Evolutionary conservation across 352 stramenopile species (phyloP), one percentile per base, ranked within the genome.

Genomic region (Bremia lactucae): DNA sequence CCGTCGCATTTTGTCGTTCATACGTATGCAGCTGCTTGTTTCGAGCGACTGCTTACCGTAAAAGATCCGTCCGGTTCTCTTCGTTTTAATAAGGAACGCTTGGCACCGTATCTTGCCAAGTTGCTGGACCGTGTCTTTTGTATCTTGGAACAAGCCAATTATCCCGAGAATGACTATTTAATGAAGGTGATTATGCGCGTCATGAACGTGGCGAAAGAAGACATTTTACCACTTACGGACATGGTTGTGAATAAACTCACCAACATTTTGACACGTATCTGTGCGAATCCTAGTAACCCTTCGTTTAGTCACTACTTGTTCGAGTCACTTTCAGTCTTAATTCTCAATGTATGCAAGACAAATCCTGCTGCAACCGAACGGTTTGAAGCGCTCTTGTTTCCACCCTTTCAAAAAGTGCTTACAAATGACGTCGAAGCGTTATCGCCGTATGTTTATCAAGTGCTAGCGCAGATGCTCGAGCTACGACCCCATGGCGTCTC

Each of bases 231-330:
- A 15, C 55, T 97, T 10, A 94, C 91, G 6, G 75, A 90, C 47
- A 77, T 96, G 46, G 87, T 98, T n/a, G 83, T 99, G 11, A 78
- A 87, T 47, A 96, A 97, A 42, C 68, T 98, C 33, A 97, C 90
- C 7, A 76, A 41, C 28, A 85, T 97, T 14, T 55, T 99, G 36
- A 96, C 74, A 38, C 65, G 68, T 11, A 96, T 99, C 13, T 98
- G 93, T 44, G 95, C 94, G 26, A 99, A 99, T 70, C 96, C 96
- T 19, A 95, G 90, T 45, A 98, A 99, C 64, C 96, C 96, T 15
- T 91, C 91, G 16, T 99, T 98, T 70, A 99, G 97, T 52, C 96
- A 99, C 65, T 99, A 96, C 52, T 66, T 99, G 6, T 99, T 99
- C 55, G 96, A 99, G 68, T 97, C 94, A 9, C 82, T 99, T 25